phyloP scores from a whole-genome alignment of 768 basidiomycete species.

The Boletellus emodensis region DNA sequence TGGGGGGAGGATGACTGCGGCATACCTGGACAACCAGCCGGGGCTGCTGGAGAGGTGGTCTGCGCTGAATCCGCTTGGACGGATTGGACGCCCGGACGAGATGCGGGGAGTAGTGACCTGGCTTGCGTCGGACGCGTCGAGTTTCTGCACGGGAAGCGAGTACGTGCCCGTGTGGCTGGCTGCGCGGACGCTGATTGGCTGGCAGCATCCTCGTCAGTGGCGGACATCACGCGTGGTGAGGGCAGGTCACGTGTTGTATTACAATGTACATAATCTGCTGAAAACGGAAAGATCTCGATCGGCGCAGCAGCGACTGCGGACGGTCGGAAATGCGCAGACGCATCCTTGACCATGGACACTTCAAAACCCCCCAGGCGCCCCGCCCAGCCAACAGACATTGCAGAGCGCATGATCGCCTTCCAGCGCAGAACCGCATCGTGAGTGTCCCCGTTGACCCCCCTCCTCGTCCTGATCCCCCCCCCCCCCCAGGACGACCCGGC shows the following conservation, averaged over 20 bases:
- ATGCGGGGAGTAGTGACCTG: slow-evolving; percentile 66
- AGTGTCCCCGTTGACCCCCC: slow-evolving; percentile 20
- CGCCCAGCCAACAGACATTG: slow-evolving; percentile 44
- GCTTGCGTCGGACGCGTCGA: slow-evolving; percentile 73
- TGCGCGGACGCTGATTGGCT: background rate
- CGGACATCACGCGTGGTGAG: slow-evolving; percentile 31
- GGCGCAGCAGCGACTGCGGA: slow-evolving; percentile 35
- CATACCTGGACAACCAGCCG: slow-evolving; percentile 62
- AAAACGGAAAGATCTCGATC: slow-evolving; percentile 31
- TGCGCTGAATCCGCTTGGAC: slow-evolving; percentile 60
- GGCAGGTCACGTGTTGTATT: slow-evolving; percentile 13
- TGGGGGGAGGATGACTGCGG: slow-evolving; percentile 63
- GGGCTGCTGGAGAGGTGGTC: slow-evolving; percentile 66
- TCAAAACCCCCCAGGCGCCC: slow-evolving; percentile 23
- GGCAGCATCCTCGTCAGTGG: slow-evolving; percentile 30
- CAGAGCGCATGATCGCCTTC: slow-evolving; percentile 63
- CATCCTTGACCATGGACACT: slow-evolving; percentile 28
- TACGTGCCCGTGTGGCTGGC: slow-evolving; percentile 33
- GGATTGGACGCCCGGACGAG: slow-evolving; percentile 71
- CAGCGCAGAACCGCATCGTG: slow-evolving; percentile 63
- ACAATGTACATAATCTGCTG: slow-evolving; percentile 14
- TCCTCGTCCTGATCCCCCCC: background rate
- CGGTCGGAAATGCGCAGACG: slow-evolving; percentile 20
- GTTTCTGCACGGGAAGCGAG: slow-evolving; percentile 82
- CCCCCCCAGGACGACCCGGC: slow-evolving; percentile 39